Evolutionary conservation across 2,329 filamentous ascomycete species (phyloP).

Genomic region (Xylogone sp.): DNA sequence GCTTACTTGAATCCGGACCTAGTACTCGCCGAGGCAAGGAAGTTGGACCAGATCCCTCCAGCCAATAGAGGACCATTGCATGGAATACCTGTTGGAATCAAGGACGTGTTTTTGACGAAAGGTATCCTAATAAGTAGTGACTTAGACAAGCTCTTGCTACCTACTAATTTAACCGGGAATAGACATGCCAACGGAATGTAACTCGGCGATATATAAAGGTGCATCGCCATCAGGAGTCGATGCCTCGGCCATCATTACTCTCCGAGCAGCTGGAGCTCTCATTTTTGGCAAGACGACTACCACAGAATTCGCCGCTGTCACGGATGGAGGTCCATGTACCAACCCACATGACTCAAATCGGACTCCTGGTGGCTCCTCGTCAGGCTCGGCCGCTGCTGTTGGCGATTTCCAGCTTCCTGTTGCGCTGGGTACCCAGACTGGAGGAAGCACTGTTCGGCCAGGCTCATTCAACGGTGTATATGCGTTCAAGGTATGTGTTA

Average conservation of each 20-base stretch:
- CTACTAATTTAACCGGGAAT: too few species aligned
- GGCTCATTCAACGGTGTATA: slow-evolving; percentile 63
- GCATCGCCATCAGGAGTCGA: slow-evolving; percentile 43
- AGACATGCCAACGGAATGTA: slow-evolving; percentile 55
- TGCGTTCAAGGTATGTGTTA: slow-evolving; percentile 46
- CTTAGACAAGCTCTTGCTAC: not conserved
- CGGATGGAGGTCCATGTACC: slow-evolving; percentile 46
- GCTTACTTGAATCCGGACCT: slow-evolving; percentile 39
- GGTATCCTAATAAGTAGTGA: slow-evolving; percentile 24
- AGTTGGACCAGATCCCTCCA: slow-evolving; percentile 44
- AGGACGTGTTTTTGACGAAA: slow-evolving; percentile 57
- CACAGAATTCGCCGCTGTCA: slow-evolving; percentile 59
- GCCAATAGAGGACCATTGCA: slow-evolving; percentile 51
- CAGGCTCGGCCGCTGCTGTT: slow-evolving; percentile 63
- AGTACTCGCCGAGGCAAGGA: slow-evolving; percentile 46
- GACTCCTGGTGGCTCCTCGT: slow-evolving; percentile 65
- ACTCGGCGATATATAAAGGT: slow-evolving; percentile 50
- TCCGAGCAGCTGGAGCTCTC: slow-evolving; percentile 52
- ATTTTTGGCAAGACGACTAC: slow-evolving; percentile 59
- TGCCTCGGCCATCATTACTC: slow-evolving; percentile 45
- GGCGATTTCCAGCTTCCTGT: slow-evolving; percentile 59
- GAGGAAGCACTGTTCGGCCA: slow-evolving; percentile 60
- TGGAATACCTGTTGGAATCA: slow-evolving; percentile 54
- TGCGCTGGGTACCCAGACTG: slow-evolving; percentile 62
- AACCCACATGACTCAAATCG: slow-evolving; percentile 51